Base-by-base conservation (phyloP, 345 rosid species). In the Syzygium aromaticum region DNA sequence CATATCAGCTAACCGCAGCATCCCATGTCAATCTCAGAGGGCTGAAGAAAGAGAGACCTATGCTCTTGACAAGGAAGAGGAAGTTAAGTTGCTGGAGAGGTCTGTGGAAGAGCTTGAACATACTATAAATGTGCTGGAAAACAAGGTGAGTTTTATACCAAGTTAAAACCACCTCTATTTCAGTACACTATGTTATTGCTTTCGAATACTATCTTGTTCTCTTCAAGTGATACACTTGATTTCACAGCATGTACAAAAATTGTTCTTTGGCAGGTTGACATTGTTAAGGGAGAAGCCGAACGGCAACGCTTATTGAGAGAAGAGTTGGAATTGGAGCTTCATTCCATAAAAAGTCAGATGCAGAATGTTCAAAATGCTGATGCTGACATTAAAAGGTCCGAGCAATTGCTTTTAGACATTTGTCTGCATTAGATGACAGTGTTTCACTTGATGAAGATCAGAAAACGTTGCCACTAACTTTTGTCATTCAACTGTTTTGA, bases 271-370 rank as follows among this genome's bases (percentile, higher is more conserved):
- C 89, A 98, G 99, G 98, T 94, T 89, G 96, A 94, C 85, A 94
- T 95, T 91, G 90, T 98, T 87, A 95, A 95, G 91, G 98, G 89
- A 90, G 99, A 98, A 95, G 95, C 99, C 89, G 99, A 98, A 90
- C 92, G 96, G 84, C 99, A 96, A 83, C 91, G 95, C 28, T 87
- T 98, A 90, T 95, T 95, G 88, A 94, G 98, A 91, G 98, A 98
- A 93, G 99, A 98, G 90, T 91, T 98, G 85, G 99, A 96, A 91
- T 89, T 77, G 78, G 98, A 98, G 93, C 96, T 96, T 92, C 93
- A 92, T 86, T 86, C 93, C 86, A 88, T 95, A 59, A 94, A 90
- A 82, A 90, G 92, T 89, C 98, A 96, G 91, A 93, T 95, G 95
- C 96, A 92, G 89, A 95, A 92, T 90, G 88, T 93, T 87, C 88